Percentiles rank a stretch among this genome's conserved stretches.
phyloP scores from a whole-genome alignment of 179 eudicot genomes.

The Corrigiola litoralis region DNA sequence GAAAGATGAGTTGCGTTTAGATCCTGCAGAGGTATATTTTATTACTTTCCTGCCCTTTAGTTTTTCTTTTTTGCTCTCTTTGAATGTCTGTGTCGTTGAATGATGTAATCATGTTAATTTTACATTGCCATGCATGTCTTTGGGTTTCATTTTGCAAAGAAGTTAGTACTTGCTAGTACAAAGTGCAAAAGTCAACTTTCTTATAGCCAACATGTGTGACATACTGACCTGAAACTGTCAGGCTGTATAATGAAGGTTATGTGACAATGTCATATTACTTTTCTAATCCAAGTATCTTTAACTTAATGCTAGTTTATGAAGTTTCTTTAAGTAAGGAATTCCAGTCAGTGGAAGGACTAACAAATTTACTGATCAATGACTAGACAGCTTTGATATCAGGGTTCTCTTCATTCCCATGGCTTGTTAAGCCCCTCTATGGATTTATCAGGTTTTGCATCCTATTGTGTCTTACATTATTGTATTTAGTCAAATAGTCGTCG shows the following conservation, averaged over 20 bases:
- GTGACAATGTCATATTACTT: neutral
- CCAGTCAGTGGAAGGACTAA: conserved; percentile 28
- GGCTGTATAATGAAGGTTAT: neutral
- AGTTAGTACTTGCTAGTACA: neutral
- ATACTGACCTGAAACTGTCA: neutral
- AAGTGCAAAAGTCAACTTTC: neutral
- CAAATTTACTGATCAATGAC: conserved; percentile 38
- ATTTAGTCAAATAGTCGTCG: neutral
- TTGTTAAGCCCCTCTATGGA: conserved; percentile 94
- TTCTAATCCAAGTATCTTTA: conserved; percentile 1
- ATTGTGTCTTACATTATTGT: neutral
- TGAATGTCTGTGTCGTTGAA: neutral
- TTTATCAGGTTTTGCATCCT: conserved; percentile 66
- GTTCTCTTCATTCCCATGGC: conserved; percentile 95
- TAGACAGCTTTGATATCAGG: conserved; percentile 99
- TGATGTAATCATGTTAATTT: neutral
- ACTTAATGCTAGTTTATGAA: neutral
- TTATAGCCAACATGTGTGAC: neutral
- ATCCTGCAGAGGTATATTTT: conserved; percentile 91
- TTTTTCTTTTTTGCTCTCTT: neutral
- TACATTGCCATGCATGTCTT: neutral
- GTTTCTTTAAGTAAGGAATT: neutral
- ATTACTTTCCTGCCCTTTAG: neutral
- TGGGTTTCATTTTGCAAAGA: neutral
- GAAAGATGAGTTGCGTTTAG: conserved; percentile 94